A percentile compares a stretch with the other conserved stretches of the same genome.
Conservation (phyloP, 306 rosid genomes). For the Acacia acuminata region DNA sequence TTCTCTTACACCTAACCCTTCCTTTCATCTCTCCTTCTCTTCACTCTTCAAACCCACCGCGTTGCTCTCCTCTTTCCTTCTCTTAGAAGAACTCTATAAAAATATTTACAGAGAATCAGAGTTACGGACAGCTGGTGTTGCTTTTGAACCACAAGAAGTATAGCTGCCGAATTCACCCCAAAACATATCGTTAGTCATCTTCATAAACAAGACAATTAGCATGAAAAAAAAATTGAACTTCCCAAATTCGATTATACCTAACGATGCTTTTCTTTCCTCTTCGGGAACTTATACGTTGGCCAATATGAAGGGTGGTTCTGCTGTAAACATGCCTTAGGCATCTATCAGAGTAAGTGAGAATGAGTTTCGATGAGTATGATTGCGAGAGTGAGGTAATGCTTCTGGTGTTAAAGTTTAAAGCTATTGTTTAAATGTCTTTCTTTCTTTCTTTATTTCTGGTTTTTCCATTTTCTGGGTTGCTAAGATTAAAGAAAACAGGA, state of each 20-base stretch:
- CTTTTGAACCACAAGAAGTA: slow-evolving; percentile 92
- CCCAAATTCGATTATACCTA: neutral
- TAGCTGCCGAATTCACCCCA: slow-evolving; percentile 52
- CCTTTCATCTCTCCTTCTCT: no score
- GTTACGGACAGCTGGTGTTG: slow-evolving; percentile 96
- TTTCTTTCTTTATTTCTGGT: neutral
- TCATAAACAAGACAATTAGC: neutral
- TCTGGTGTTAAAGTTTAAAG: slow-evolving; percentile 11
- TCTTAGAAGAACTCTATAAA: no score
- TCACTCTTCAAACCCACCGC: no score
- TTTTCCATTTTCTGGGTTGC: neutral
- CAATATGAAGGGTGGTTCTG: slow-evolving; percentile 20
- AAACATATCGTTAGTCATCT: neutral
- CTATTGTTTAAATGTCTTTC: neutral
- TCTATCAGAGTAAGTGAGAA: slow-evolving; percentile 58
- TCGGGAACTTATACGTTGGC: neutral
- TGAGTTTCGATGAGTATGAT: slow-evolving; percentile 73
- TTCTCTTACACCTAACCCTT: no score
- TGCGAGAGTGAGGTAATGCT: slow-evolving; percentile 80
- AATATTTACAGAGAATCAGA: slow-evolving; percentile 72
- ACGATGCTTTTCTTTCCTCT: neutral
- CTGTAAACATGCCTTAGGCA: slow-evolving; percentile 53
- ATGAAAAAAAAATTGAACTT: neutral
- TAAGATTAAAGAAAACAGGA: neutral
- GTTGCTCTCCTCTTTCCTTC: no score